phyloP scores from a whole-genome alignment of 2,329 filamentous ascomycete species.

The Akanthomyces lecanii region DNA sequence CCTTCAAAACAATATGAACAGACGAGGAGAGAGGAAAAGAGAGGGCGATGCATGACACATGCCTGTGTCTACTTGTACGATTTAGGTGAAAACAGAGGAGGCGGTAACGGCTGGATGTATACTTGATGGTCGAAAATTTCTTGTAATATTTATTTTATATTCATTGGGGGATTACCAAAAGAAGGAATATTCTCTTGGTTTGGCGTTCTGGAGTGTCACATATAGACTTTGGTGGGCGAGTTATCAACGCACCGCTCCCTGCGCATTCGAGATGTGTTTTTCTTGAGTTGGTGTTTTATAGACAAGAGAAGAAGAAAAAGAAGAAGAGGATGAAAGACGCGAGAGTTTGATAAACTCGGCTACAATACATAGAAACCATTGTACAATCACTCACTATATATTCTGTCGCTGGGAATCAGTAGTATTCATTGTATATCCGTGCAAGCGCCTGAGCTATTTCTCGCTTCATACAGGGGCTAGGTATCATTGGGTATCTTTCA shows the following conservation, averaged over 20 bases:
- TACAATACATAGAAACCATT: conserved; percentile 1
- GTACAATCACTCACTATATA: not conserved
- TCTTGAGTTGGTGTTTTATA: conserved; percentile 8
- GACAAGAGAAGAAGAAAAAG: not conserved
- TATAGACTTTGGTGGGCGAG: conserved; percentile 11
- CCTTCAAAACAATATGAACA: not conserved
- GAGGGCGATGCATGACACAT: conserved; percentile 3
- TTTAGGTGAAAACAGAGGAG: not conserved
- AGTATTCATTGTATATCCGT: not conserved
- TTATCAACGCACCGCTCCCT: conserved; percentile 3
- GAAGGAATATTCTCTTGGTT: not conserved
- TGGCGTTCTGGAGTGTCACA: conserved; percentile 14
- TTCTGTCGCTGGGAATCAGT: not conserved
- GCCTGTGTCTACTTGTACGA: conserved; percentile 8
- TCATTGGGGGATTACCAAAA: not conserved
- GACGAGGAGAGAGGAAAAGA: not conserved
- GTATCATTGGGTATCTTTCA: conserved; percentile 2
- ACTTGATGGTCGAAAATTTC: conserved; percentile 5
- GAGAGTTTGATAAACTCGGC: conserved; percentile 3
- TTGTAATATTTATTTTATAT: conserved; percentile 8
- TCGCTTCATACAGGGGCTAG: not conserved
- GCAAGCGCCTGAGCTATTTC: not conserved
- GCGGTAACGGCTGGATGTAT: conserved; percentile 1
- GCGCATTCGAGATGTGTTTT: conserved; percentile 8
- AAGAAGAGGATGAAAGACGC: not conserved